Evolutionary conservation across 2,329 filamentous ascomycete species (phyloP), one percentile per base, ranked within the genome.

Genomic region (Aspergillus fumigatiaffinis): DNA sequence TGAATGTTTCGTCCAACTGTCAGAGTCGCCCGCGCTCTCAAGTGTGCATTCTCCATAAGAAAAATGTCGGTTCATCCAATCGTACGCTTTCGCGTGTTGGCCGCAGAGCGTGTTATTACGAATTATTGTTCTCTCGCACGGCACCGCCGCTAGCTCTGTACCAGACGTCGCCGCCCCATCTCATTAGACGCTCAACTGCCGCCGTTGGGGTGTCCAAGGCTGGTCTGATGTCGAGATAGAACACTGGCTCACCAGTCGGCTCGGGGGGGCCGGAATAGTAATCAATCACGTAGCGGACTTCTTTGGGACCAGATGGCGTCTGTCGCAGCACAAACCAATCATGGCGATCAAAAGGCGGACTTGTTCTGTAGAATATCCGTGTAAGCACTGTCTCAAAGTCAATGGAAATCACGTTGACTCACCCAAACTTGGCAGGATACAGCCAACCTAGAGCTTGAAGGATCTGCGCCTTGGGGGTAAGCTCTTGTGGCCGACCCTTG

Each of bases 81-180:
- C 44, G 14, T 47, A 47, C 44, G 5, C 44, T 25, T 47, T 47
- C 23, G 21, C 20, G 21, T 47, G 44, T 23, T 17, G 20, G 44
- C 21, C 12, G 23, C 28, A n/a, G 25, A 4, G 44, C 51, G 50
- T 52, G 47, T 35, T 46, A 38, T 57, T 47, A 64, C 29, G 56
- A 56, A 42, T 47, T 32, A 28, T 56, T 58, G 48, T 60, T 67
- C 57, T 65, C 61, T 46, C 73, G 66, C 44, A 83, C 85, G 55
- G 83, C 84, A 12, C 86, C 90, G 0, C 92, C 92, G 54, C 86
- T 90, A 0, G 92, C 92, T 64, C 84, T 87, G 87, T 91, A 96
- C 94, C 94, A 99, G 8, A 96, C 84, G 75, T 97, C 93, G 9
- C 90, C 92, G 52, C 92, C 89, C 91, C 92, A 97, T 68, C 92